phyloP scores from a whole-genome alignment of 208 protist species.

The Trypanosoma melophagium region DNA sequence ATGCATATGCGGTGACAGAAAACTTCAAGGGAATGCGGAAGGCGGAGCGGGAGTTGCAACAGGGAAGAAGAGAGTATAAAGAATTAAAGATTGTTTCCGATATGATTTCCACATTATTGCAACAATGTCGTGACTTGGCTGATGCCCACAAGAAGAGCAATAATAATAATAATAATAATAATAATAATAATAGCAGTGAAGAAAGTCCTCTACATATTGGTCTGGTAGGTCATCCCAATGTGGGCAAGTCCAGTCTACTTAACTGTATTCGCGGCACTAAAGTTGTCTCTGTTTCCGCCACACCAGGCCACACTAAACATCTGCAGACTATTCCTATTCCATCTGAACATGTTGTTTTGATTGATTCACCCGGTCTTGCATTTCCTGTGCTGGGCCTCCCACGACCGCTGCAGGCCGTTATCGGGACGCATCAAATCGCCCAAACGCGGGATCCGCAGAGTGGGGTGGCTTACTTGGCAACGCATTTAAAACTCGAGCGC shows the following conservation, averaged over 20 bases:
- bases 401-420: slow-evolving; percentile 89
- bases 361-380: slow-evolving; percentile 95
- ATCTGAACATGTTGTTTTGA: slow-evolving; percentile 78
- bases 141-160: slow-evolving; percentile 12
- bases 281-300: slow-evolving; percentile 92
- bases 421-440: slow-evolving; percentile 95
- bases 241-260: slow-evolving; percentile 95
- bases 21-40: slow-evolving; percentile 81
- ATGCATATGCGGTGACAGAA: slow-evolving; percentile 41
- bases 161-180: slow-evolving; percentile 6
- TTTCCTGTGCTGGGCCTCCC: slow-evolving; percentile 88
- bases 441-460: slow-evolving; percentile 96
- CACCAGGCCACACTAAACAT: slow-evolving; percentile 97
- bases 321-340: slow-evolving; percentile 95
- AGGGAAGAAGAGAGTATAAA: slow-evolving; percentile 44
- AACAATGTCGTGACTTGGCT: slow-evolving; percentile 43
- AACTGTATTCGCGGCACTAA: slow-evolving; percentile 96
- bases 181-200: not conserved
- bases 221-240: slow-evolving; percentile 91
- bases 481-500: slow-evolving; percentile 89
- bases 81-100: slow-evolving; percentile 68
- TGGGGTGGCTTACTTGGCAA: slow-evolving; percentile 87
- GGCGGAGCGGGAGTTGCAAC: slow-evolving; percentile 50
- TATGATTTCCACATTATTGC: slow-evolving; percentile 64
- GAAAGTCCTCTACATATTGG: slow-evolving; percentile 65